Conservation (phyloP, 305 asterid genomes). For the Ruellia speciosa region DNA sequence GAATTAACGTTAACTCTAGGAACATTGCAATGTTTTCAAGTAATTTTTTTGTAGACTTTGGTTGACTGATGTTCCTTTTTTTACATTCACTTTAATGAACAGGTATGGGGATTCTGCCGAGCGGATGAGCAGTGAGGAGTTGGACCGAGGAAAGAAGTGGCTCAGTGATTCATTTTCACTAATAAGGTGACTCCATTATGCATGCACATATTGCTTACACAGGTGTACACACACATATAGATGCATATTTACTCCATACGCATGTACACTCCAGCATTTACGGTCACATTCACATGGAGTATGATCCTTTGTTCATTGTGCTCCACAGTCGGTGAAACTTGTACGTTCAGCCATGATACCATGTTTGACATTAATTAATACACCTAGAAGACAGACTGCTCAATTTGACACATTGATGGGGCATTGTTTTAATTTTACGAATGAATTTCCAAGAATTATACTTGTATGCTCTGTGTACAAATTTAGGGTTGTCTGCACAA, state of each 20-base stretch:
- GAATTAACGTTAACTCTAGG: background rate
- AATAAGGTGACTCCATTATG: constrained; percentile 42
- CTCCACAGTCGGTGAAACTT: no score
- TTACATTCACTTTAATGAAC: constrained; percentile 17
- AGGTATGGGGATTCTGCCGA: constrained; percentile 63
- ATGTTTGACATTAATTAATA: no score
- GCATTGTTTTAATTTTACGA: no score
- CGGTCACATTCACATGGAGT: background rate
- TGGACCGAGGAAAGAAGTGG: constrained; percentile 87
- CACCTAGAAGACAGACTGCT: no score
- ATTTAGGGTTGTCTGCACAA: no score
- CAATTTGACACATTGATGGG: no score
- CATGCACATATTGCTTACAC: background rate
- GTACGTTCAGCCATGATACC: no score
- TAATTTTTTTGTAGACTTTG: background rate
- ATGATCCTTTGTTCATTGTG: background rate
- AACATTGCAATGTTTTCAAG: background rate
- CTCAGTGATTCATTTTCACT: constrained; percentile 71
- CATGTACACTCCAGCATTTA: background rate
- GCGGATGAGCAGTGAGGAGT: constrained; percentile 66
- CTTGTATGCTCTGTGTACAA: no score
- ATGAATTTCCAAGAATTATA: no score
- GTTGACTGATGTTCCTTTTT: constrained; percentile 7
- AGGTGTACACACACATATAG: background rate
- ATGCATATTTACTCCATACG: no score